These are phyloP conservation scores for Phytophthora pistaciae DNA, from an alignment of 352 stramenopile genomes.

Conservation along the genomic window DNA sequence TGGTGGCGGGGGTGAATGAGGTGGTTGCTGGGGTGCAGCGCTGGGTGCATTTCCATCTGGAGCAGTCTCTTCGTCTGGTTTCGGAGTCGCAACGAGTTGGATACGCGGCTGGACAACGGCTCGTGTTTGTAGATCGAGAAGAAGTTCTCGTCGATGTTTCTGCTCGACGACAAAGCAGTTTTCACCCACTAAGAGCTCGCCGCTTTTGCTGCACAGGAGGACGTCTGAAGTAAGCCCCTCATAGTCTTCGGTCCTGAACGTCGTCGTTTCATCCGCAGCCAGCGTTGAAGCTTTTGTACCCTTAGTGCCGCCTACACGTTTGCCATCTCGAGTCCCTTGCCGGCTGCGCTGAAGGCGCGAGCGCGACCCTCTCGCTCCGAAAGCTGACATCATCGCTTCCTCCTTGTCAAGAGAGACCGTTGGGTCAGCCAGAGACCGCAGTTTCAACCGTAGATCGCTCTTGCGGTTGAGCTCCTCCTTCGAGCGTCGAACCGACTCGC, in stretches of 20 bases:
- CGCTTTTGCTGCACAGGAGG: constrained; percentile 44
- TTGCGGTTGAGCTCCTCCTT: constrained; percentile 49
- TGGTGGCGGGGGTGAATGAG: constrained; percentile 1
- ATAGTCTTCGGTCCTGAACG: constrained; percentile 68
- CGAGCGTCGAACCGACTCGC: constrained; percentile 44
- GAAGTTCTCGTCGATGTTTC: constrained; percentile 51
- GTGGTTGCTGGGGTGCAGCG: not conserved
- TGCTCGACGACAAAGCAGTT: constrained; percentile 62
- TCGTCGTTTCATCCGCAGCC: constrained; percentile 25
- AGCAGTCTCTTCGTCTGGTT: constrained; percentile 6
- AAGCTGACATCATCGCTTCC: constrained; percentile 30
- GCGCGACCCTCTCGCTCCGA: constrained; percentile 12
- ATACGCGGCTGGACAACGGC: constrained; percentile 52
- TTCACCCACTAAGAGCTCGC: constrained; percentile 59
- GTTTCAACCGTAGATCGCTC: constrained; percentile 47
- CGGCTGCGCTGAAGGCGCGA: constrained; percentile 22
- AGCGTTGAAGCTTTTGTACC: not conserved
- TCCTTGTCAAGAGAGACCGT: constrained; percentile 59
- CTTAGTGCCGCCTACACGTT: not conserved
- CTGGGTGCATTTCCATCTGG: constrained; percentile 4
- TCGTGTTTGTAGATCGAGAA: constrained; percentile 45
- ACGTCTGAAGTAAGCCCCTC: constrained; percentile 56
- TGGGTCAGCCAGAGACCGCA: constrained; percentile 62
- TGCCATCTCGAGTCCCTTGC: constrained; percentile 18
- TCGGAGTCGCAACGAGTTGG: constrained; percentile 25